Percentiles rank a stretch among this genome's conserved stretches.
These are phyloP conservation scores for Neurospora sp. DNA, from an alignment of 495 filamentous ascomycete genomes.

Conservation along the genomic window DNA sequence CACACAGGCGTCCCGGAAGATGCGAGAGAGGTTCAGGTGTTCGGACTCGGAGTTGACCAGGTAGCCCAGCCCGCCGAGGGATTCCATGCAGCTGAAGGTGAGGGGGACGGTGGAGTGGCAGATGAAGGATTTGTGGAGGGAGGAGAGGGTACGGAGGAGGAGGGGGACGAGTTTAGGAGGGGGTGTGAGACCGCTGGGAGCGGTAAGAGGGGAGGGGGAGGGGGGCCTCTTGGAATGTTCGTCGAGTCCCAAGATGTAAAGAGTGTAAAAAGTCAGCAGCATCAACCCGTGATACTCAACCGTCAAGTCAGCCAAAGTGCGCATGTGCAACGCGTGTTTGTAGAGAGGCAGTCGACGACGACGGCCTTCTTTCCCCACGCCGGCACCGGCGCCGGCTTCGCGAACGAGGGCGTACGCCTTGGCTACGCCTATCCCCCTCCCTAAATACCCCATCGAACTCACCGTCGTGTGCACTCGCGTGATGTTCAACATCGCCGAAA, in stretches of 20 bases:
- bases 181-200: no score
- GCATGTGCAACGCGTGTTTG: conserved; percentile 49
- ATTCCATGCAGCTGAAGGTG: conserved; percentile 56
- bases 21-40: conserved; percentile 52
- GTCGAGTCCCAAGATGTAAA: conserved; percentile 35
- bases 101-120: conserved; percentile 41
- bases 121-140: conserved; percentile 54
- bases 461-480: conserved; percentile 56
- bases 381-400: no score
- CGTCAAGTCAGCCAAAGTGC: conserved; percentile 44
- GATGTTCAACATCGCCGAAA: conserved; percentile 57
- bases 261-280: conserved; percentile 50
- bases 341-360: no score
- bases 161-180: background rate
- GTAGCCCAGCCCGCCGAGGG: conserved; percentile 68
- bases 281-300: conserved; percentile 43
- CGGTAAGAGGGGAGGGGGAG: no score
- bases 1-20: conserved; percentile 56
- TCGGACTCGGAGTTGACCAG: conserved; percentile 51
- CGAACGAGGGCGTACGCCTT: no score
- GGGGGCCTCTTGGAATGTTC: background rate
- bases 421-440: conserved; percentile 50
- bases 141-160: conserved; percentile 55
- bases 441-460: conserved; percentile 45
- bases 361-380: no score